phyloP scores from a whole-genome alignment of 306 rosid genomes.

The Albizia julibrissin region DNA sequence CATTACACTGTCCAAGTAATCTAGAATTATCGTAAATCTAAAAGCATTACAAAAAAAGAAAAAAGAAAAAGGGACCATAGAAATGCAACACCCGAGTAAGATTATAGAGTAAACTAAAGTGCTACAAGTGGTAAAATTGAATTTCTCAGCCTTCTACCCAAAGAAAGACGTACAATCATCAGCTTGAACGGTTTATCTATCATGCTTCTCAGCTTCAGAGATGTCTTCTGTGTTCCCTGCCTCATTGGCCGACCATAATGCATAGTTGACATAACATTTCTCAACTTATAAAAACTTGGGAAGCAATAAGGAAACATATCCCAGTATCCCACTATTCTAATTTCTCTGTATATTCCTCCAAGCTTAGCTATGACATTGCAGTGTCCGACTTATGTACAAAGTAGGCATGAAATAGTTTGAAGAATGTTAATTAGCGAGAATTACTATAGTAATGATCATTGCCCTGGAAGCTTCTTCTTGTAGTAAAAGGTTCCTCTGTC shows the following conservation, averaged over 20 bases:
- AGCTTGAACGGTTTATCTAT: conserved; percentile 13
- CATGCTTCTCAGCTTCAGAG: conserved; percentile 27
- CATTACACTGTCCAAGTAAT: conserved; percentile 21
- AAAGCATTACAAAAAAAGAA: no score
- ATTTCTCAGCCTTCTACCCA: conserved; percentile 36
- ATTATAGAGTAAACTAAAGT: conserved; percentile 19
- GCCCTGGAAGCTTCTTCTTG: conserved; percentile 48
- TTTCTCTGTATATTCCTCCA: conserved; percentile 30
- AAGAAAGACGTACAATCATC: conserved; percentile 30
- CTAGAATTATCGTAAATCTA: background rate
- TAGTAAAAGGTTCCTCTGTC: conserved; percentile 59
- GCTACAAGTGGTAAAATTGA: conserved; percentile 31
- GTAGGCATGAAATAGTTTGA: conserved; percentile 27
- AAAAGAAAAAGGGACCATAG: no score
- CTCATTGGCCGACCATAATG: conserved; percentile 5
- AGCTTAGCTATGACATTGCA: conserved; percentile 35
- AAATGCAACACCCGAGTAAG: conserved; percentile 18
- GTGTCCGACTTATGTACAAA: conserved; percentile 48
- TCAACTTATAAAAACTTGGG: conserved; percentile 35
- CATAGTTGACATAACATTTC: conserved; percentile 26
- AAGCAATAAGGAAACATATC: conserved; percentile 3
- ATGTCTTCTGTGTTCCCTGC: background rate
- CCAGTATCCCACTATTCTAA: conserved; percentile 3
- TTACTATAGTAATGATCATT: conserved; percentile 27
- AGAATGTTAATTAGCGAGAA: conserved; percentile 12